Evolutionary conservation across 371 early-diverging fungal species (phyloP), one percentile per base, ranked within the genome.

Genomic region (Apophysomyces trapeziformis): DNA sequence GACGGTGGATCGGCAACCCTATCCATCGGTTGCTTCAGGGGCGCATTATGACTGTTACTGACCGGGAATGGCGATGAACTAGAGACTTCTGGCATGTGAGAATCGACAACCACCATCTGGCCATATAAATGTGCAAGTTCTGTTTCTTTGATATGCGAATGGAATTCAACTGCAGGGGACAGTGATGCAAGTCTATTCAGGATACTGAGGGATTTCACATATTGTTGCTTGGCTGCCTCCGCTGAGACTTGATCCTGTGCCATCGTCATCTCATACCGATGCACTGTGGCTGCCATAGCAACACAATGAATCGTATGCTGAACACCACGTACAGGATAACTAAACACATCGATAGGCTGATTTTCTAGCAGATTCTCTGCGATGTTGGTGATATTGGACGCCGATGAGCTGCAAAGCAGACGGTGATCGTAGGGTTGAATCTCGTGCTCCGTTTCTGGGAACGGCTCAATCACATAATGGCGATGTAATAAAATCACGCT

Each of bases 401-500:
- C 84, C 7, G 84, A 78, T 1, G 68, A 36, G 7, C 75, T 74
- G 61, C 84, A 80, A 11, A 80, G 60, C 8, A 65, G 64, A 16
- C 67, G 70, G 56, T 82, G 83, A 14, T 62, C 73, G 38, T 75
- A 82, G 11, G 35, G 32, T 12, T 32, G 32, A 12, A 14, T n/a
- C 12, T 39, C 35, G 18, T 38, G 38, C 16, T 58, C 41, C 35
- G 37, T 38, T 11, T 66, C 37, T 38, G 72, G 73, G 7, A 75
- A 58, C 6, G 75, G 77, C n/a, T 68, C 61, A 6, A 65, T 63
- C 8, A 83, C 78, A 68, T 87, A 92, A 5, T 91, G 92, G 5
- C 93, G 90, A 68, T 96, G 94, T 7, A 96, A 81, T 35, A 94
- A 64, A 66, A 94, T 90, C 60, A 92, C 67, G 62, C 90, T 84